Evolutionary conservation across 768 basidiomycete species (phyloP), one percentile per base, ranked within the genome.

Genomic region (Boletus tomentosulus): DNA sequence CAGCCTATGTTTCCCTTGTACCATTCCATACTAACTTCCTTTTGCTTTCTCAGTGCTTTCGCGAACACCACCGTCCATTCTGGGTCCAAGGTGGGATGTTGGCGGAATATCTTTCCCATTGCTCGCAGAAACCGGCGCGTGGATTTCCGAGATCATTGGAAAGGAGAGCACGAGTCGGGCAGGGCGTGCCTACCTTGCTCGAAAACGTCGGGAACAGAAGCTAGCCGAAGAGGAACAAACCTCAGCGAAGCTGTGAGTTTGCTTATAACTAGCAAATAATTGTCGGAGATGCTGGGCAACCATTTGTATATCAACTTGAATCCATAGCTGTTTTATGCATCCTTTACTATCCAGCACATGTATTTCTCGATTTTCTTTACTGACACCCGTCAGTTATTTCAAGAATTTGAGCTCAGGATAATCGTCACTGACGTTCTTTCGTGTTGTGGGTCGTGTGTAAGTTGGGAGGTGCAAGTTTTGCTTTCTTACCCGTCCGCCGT

Each of bases 71-170:
- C 9, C 31, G 0, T 38, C 53, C 11, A 22, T n/a, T n/a, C 7
- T 24, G 1, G 46, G 49, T 34, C 51, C 69, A 1, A 62, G 61
- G 44, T 65, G 67, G 55, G 67, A 68, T 16, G 66, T 70, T 2
- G 74, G 74, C 4, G 70, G 80, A 3, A 51, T 79, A 41, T 80
- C 92, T 62, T 71, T 94, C 38, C 78, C 83, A n/a, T 71, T 79
- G 55, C 75, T 94, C 42, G 85, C 82, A 3, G 82, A 85, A 43
- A 84, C 86, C 33, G 94, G 93, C 0, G 84, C 78, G 68, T 97
- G 93, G 94, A 85, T 96, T 51, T 86, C 83, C 31, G 76, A 80
- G 55, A 65, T 75, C 53, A 73, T 97, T 6, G 82, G 83, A 1
- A 74, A 85, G 55, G 75, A 80, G 58, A 92, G 82, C 60, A 83